phyloP scores from a whole-genome alignment of 768 basidiomycete genomes.

The Piloderma croceum region DNA sequence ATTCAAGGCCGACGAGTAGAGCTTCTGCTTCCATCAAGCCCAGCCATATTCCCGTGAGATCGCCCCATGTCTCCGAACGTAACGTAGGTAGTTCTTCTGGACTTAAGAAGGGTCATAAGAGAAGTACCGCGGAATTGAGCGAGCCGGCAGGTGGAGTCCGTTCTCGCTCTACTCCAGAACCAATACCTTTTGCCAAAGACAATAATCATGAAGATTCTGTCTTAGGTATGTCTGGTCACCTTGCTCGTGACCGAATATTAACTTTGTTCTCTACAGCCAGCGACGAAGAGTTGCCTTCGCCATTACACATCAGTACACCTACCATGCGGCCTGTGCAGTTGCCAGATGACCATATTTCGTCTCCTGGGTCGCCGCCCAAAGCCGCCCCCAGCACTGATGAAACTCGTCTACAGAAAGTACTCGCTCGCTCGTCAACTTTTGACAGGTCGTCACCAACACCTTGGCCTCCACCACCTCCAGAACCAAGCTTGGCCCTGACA shows the following conservation, averaged over 20 bases:
- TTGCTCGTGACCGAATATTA: not conserved
- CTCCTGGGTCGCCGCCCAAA: constrained; percentile 10
- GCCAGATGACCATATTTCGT: constrained; percentile 9
- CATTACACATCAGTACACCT: constrained; percentile 15
- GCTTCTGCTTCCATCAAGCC: constrained; percentile 17
- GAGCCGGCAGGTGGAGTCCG: constrained; percentile 21
- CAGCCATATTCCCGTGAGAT: constrained; percentile 43
- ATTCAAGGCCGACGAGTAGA: constrained; percentile 21
- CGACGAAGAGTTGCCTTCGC: constrained; percentile 29
- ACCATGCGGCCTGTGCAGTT: constrained; percentile 14
- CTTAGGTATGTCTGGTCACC: constrained; percentile 17
- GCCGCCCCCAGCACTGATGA: constrained; percentile 9
- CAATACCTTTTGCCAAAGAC: constrained; percentile 1
- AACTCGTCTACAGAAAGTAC: constrained; percentile 12
- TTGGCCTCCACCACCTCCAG: constrained; percentile 28
- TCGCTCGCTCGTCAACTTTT: no score
- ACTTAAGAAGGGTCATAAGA: constrained; percentile 25
- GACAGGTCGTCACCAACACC: constrained; percentile 22
- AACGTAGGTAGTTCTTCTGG: no score
- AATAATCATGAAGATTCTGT: constrained; percentile 13
- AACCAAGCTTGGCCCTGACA: constrained; percentile 24
- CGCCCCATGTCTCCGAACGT: no score
- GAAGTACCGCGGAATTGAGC: constrained; percentile 22
- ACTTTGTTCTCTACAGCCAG: constrained; percentile 24
- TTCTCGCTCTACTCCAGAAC: constrained; percentile 13